Base-by-base conservation (phyloP, 371 early-diverging fungal species). In the Lichtheimia ornata region DNA sequence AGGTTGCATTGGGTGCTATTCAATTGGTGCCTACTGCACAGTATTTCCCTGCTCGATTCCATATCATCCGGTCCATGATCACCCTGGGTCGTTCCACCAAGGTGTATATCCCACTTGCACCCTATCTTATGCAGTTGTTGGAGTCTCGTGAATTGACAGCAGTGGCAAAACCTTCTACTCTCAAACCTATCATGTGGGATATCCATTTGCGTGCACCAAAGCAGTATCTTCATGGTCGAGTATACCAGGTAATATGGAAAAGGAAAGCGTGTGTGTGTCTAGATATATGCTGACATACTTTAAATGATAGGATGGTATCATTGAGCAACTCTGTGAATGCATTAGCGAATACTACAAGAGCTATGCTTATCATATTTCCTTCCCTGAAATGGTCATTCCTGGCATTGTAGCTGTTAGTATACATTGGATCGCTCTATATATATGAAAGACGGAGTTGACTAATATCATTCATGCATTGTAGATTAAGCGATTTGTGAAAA, bases 1-100 rank as follows among this genome's bases (percentile, higher is more conserved):
- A 97, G 73, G 89, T 96, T 25, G 86, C 91, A 22, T 70, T 91
- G 43, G 97, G 97, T 59, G 87, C 87, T 14, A 81, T 91, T 62
- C 72, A 76, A 67, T 74, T 97, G 62, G 90, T 92, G 56, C 94
- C 96, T 20, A 91, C 92, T 4, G 79, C 93, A 41, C 90, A 91
- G 63, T 94, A 90, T 80, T 93, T 92, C 76, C 97, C 98, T 24
- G 81, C 94, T 56, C 92, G 95, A 27, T 89, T 97, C 80, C 94
- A 94, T 64, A 84, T 93, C 59, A 65, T 94, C 18, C 81, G 81
- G 51, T 73, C 85, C 56, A 64, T 97, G 59, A 83, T 83, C 50
- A 88, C 89, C 13, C 64, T 97, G 54, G 71, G 81, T 35, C 74
- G 85, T 50, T 59, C 86, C 50, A 93, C 95, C 2, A 81, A 85